Evolutionary conservation across 1,139 yeast species (phyloP).

Genomic region (Torulaspora globosa): DNA sequence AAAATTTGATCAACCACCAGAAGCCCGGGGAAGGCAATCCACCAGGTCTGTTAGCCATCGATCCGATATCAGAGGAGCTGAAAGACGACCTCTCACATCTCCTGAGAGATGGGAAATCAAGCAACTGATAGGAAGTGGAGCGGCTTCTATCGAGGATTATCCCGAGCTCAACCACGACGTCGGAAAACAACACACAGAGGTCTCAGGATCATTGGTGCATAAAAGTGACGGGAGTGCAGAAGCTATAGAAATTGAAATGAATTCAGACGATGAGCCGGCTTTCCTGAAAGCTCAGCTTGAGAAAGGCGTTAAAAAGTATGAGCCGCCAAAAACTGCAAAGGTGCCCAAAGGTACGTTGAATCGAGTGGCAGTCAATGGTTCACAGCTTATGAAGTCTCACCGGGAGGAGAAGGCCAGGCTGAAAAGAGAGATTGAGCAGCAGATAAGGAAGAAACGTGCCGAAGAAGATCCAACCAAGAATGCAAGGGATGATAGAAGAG

Average conservation of each 20-base stretch:
- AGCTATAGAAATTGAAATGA: slow-evolving; percentile 69
- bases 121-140: slow-evolving; percentile 80
- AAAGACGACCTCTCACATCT: slow-evolving; percentile 52
- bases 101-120: slow-evolving; percentile 91
- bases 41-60: neutral
- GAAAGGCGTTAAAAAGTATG: slow-evolving; percentile 43
- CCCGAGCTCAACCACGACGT: slow-evolving; percentile 56
- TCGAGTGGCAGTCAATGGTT: slow-evolving; percentile 75
- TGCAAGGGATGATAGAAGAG: slow-evolving; percentile 11
- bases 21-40: slow-evolving; percentile 33
- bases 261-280: slow-evolving; percentile 58
- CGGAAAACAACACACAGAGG: slow-evolving; percentile 19
- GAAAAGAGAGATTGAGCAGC: slow-evolving; percentile 44
- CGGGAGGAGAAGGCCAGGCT: slow-evolving; percentile 55
- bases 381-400: slow-evolving; percentile 60
- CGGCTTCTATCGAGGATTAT: slow-evolving; percentile 60
- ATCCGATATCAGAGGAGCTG: slow-evolving; percentile 33
- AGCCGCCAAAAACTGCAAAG: slow-evolving; percentile 56
- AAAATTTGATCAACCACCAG: neutral
- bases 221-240: slow-evolving; percentile 45
- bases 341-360: slow-evolving; percentile 78
- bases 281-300: slow-evolving; percentile 54
- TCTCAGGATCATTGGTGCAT: neutral
- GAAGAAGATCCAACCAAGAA: slow-evolving; percentile 45
- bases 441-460: slow-evolving; percentile 29